These are phyloP conservation scores for Helianthus tuberosus DNA, from an alignment of 129 eudicot species.

Conservation along the genomic window DNA sequence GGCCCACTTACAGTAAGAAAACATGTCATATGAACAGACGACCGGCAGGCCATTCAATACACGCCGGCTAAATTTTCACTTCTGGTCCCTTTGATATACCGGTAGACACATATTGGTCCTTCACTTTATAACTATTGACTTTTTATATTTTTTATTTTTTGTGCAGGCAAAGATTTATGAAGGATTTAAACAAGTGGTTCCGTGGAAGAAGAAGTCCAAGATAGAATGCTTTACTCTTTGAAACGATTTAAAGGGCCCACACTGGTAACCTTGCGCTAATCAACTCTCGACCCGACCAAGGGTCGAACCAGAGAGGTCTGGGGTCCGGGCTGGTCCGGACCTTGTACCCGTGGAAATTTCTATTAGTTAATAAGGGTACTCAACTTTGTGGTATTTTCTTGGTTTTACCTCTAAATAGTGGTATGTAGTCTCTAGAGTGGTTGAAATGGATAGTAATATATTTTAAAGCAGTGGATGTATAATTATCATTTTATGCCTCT, in stretches of 20 bases:
- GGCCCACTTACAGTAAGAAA: not conserved
- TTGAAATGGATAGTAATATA: not conserved
- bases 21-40: slow-evolving; percentile 12
- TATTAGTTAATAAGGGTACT: not conserved
- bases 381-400: not conserved
- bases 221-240: slow-evolving; percentile 30
- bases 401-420: not conserved
- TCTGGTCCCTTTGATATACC: not conserved
- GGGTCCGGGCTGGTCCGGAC: not conserved
- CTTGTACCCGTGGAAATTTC: not conserved
- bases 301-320: not conserved
- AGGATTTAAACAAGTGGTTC: slow-evolving; percentile 80
- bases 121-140: no score
- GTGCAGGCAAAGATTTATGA: slow-evolving; percentile 58
- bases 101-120: no score
- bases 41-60: slow-evolving; percentile 3
- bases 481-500: not conserved
- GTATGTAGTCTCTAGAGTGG: not conserved
- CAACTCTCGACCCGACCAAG: not conserved
- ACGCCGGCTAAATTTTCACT: not conserved
- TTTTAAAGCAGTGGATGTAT: not conserved
- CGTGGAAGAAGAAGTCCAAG: slow-evolving; percentile 65
- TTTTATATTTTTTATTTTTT: not conserved
- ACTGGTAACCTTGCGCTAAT: not conserved
- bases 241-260: not conserved